Percentiles rank a stretch among this genome's conserved stretches.
Evolutionary conservation across 768 basidiomycete genomes (phyloP).

Genomic region (Tulasnella sp.): DNA sequence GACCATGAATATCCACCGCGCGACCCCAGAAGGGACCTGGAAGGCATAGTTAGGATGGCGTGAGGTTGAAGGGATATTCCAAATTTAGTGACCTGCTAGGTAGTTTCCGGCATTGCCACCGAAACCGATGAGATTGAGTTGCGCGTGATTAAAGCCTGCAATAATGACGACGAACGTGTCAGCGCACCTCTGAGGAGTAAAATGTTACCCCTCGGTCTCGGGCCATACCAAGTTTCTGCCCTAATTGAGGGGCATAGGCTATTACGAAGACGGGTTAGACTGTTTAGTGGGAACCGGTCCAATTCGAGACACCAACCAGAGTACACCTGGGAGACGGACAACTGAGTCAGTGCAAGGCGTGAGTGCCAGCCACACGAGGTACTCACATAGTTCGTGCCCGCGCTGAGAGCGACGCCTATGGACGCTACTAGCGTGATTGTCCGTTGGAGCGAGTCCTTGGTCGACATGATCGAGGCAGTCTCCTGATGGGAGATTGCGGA

Average conservation of each 20-base stretch:
- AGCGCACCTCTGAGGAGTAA: not conserved
- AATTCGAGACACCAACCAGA: constrained; percentile 36
- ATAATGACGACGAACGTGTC: not conserved
- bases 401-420: constrained; percentile 56
- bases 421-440: constrained; percentile 52
- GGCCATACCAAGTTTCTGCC: constrained; percentile 53
- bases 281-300: not conserved
- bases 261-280: not conserved
- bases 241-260: constrained; percentile 88
- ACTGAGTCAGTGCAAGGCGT: not conserved
- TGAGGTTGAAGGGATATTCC: constrained; percentile 58
- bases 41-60: constrained; percentile 52
- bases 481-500: not conserved
- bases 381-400: constrained; percentile 73
- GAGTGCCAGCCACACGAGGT: not conserved
- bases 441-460: constrained; percentile 36
- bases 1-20: constrained; percentile 70
- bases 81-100: constrained; percentile 38
- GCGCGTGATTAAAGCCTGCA: constrained; percentile 58
- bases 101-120: not conserved
- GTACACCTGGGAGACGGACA: constrained; percentile 35
- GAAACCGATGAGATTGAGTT: constrained; percentile 66
- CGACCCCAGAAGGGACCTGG: constrained; percentile 76
- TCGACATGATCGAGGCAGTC: constrained; percentile 1
- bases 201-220: not conserved